Conservation (phyloP, 192 early-diverging fungal genomes). For the Coemansia brasiliensis region DNA sequence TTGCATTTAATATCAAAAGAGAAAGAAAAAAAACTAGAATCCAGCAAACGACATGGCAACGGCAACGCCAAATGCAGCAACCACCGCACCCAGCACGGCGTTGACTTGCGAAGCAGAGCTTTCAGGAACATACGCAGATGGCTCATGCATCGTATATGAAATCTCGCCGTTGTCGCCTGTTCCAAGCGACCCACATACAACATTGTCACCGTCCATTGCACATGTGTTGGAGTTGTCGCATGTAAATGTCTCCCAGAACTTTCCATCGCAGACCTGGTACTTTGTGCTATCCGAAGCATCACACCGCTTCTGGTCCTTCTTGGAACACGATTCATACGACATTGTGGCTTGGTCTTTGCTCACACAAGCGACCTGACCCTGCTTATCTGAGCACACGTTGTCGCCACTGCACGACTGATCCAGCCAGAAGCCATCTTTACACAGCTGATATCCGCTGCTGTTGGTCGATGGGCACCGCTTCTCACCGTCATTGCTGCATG, state of each 20-base stretch:
- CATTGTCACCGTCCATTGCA: slow-evolving; percentile 22
- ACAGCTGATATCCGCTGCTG: slow-evolving; percentile 22
- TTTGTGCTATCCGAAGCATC: slow-evolving; percentile 14
- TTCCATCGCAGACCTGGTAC: slow-evolving; percentile 50
- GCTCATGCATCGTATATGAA: slow-evolving; percentile 34
- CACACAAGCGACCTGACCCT: slow-evolving; percentile 28
- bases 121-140: slow-evolving; percentile 35
- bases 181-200: slow-evolving; percentile 16
- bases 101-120: slow-evolving; percentile 2
- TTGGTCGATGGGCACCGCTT: slow-evolving; percentile 19
- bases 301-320: slow-evolving; percentile 37
- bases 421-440: slow-evolving; percentile 29
- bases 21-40: not conserved
- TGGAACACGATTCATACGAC: slow-evolving; percentile 24
- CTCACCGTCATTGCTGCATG: slow-evolving; percentile 24
- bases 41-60: not conserved
- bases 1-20: not conserved
- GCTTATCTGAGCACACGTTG: slow-evolving; percentile 25
- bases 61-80: slow-evolving; percentile 20
- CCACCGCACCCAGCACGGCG: slow-evolving; percentile 12
- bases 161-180: not conserved
- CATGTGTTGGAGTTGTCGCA: slow-evolving; percentile 22
- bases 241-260: slow-evolving; percentile 21
- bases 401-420: slow-evolving; percentile 27
- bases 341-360: slow-evolving; percentile 31